Percentiles rank a stretch among this genome's conserved stretches.
phyloP scores from a whole-genome alignment of 2,329 filamentous ascomycete genomes.

The Beauveria australis region DNA sequence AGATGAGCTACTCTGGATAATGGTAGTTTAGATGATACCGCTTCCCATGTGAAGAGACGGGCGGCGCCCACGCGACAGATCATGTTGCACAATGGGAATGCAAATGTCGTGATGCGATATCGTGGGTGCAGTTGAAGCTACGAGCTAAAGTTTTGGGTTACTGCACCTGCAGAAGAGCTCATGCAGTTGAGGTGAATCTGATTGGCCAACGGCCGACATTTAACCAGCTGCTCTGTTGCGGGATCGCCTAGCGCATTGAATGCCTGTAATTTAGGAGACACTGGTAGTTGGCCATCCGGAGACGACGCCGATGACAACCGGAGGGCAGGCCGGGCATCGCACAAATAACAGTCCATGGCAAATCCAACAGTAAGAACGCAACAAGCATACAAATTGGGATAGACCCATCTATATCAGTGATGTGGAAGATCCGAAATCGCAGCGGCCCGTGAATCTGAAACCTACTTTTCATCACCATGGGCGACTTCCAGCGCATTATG shows the following conservation, averaged over 20 bases:
- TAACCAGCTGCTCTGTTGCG: neutral
- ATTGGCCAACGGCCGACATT: constrained; percentile 1
- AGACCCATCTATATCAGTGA: no score
- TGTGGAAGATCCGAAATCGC: neutral
- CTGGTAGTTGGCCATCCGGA: neutral
- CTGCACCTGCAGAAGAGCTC: neutral
- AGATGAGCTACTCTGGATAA: neutral
- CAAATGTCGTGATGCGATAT: neutral
- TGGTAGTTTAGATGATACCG: neutral
- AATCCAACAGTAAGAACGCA: neutral
- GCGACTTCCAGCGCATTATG: neutral
- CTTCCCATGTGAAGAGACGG: neutral
- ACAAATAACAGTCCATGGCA: neutral
- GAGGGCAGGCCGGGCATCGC: neutral
- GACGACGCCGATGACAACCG: neutral
- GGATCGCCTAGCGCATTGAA: neutral
- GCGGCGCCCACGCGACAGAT: constrained; percentile 3
- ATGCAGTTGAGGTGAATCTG: neutral
- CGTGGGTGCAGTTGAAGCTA: neutral
- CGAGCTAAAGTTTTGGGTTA: neutral
- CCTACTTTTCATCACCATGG: neutral
- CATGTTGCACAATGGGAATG: constrained; percentile 2
- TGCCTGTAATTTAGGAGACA: neutral
- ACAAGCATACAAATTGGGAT: no score
- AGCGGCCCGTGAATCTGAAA: neutral